Evolutionary conservation across 495 filamentous ascomycete genomes (phyloP).

Genomic region (Neurospora africana): DNA sequence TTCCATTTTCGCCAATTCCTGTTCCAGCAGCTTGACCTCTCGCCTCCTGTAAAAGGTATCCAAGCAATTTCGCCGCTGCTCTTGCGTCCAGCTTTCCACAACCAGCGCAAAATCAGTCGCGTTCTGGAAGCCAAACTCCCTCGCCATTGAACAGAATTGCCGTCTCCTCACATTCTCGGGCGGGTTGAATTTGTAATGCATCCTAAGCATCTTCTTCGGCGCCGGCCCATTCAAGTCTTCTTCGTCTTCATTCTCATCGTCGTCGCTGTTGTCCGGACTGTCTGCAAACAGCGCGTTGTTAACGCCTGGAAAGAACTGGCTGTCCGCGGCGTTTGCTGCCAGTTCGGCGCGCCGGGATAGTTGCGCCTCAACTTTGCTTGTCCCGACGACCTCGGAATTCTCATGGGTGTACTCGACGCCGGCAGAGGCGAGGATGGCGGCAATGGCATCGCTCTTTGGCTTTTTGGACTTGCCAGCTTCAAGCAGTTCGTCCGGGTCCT

Average conservation of each 20-base stretch:
- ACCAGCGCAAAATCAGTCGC: slow-evolving; percentile 83
- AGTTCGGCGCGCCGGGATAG: slow-evolving; percentile 67
- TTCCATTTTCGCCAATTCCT: slow-evolving; percentile 8
- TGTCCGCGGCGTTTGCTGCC: slow-evolving; percentile 37
- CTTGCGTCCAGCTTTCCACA: slow-evolving; percentile 90
- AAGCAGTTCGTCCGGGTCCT: slow-evolving; percentile 29
- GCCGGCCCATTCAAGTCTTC: neutral
- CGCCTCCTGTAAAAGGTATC: slow-evolving; percentile 65
- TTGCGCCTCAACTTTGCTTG: slow-evolving; percentile 70
- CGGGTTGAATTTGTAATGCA: slow-evolving; percentile 61
- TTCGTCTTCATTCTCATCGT: neutral
- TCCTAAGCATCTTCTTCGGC: slow-evolving; percentile 21
- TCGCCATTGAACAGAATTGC: slow-evolving; percentile 88
- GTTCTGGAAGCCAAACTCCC: slow-evolving; percentile 62
- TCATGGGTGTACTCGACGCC: slow-evolving; percentile 95
- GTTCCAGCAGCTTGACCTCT: slow-evolving; percentile 26
- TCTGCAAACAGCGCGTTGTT: slow-evolving; percentile 25
- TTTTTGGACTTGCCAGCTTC: slow-evolving; percentile 19
- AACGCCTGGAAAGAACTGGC: slow-evolving; percentile 9
- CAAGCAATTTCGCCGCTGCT: slow-evolving; percentile 65
- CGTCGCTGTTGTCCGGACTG: slow-evolving; percentile 11
- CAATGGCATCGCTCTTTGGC: slow-evolving; percentile 60
- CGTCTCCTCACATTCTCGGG: slow-evolving; percentile 62
- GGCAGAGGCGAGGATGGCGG: slow-evolving; percentile 78
- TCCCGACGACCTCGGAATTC: slow-evolving; percentile 91